Percentiles rank a stretch among this genome's conserved stretches.
These are phyloP conservation scores for Phytomonas sp. DNA, from an alignment of 208 protist species.

Conservation along the genomic window DNA sequence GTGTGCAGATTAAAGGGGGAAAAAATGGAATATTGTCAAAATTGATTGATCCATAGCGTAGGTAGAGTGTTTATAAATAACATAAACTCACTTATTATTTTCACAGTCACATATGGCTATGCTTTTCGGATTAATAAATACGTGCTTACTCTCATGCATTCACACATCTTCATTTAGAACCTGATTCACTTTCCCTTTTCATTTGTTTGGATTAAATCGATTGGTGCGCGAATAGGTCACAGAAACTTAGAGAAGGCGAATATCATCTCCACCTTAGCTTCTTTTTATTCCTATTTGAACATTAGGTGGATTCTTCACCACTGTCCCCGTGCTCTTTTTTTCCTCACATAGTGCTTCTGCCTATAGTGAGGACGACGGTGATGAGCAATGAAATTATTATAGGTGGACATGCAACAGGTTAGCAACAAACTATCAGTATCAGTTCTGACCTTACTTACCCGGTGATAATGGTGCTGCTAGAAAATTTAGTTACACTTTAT, in stretches of 20 bases:
- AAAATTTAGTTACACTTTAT: background rate
- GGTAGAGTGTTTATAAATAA: constrained; percentile 9
- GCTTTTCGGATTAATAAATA: constrained; percentile 6
- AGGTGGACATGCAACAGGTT: background rate
- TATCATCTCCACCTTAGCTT: background rate
- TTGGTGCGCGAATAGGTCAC: background rate
- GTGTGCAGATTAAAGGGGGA: constrained; percentile 2
- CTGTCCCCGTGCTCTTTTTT: background rate
- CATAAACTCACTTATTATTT: constrained; percentile 1
- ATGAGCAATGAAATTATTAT: background rate
- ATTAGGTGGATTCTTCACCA: background rate
- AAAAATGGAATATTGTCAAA: constrained; percentile 1
- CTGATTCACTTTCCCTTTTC: constrained; percentile 14
- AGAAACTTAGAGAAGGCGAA: background rate
- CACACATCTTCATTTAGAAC: background rate
- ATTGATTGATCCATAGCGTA: background rate
- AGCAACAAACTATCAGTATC: background rate
- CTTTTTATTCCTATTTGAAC: background rate
- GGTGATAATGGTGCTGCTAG: background rate
- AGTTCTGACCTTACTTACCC: background rate
- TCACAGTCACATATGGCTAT: constrained; percentile 2
- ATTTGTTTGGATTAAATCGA: constrained; percentile 7
- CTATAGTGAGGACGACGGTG: background rate
- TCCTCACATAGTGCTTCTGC: background rate
- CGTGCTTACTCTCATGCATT: constrained; percentile 5